These are phyloP conservation scores for Monosporascus cannonballus DNA, from an alignment of 2,329 filamentous ascomycete genomes.

Conservation along the genomic window DNA sequence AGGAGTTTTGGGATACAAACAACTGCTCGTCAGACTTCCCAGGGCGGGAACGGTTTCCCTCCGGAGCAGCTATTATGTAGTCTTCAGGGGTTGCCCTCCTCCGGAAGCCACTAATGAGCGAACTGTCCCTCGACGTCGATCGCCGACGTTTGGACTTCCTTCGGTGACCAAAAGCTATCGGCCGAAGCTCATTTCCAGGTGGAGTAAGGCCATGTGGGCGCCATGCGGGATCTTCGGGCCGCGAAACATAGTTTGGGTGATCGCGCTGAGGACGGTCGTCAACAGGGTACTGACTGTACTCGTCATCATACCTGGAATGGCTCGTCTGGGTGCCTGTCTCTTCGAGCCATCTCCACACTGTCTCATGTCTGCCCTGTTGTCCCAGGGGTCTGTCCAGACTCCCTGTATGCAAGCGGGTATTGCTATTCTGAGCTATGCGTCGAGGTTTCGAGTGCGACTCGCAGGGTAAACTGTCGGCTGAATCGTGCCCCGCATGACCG, in stretches of 20 bases:
- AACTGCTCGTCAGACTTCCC: neutral
- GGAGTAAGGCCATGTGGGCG: conserved; percentile 17
- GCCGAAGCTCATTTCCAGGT: conserved; percentile 6
- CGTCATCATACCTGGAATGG: neutral
- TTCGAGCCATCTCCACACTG: neutral
- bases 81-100: conserved; percentile 6
- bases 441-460: neutral
- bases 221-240: conserved; percentile 18
- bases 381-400: neutral
- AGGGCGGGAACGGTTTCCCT: neutral
- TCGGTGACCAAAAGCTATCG: conserved; percentile 2
- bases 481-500: too few relatives aligned
- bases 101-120: conserved; percentile 18
- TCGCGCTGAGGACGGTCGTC: neutral
- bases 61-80: neutral
- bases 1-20: conserved; percentile 5
- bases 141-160: conserved; percentile 14
- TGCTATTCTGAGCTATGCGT: neutral
- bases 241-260: conserved; percentile 2
- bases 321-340: neutral
- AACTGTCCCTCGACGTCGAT: conserved; percentile 16
- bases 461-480: too few relatives aligned
- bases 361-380: neutral
- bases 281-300: neutral
- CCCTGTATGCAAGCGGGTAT: neutral